Evolutionary conservation across 2,329 filamentous ascomycete genomes (phyloP).

Genomic region (Aspergillus melleus): DNA sequence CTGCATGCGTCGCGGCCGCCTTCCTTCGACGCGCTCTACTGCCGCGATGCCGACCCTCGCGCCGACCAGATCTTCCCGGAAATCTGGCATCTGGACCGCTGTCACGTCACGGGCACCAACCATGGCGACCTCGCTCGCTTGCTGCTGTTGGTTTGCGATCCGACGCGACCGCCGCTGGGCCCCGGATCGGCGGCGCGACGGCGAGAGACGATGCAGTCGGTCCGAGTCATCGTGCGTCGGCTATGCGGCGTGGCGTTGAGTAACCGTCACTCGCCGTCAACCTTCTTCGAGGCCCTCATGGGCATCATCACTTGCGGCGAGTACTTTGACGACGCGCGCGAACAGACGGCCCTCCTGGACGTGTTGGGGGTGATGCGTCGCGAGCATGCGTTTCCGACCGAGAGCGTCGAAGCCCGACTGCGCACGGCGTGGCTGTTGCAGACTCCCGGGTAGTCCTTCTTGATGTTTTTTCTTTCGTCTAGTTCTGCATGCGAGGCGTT

Average conservation of each 20-base stretch:
- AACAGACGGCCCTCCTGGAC: constrained; percentile 27
- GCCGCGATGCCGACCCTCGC: constrained; percentile 37
- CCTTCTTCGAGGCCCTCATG: constrained; percentile 47
- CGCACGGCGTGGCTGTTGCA: background rate
- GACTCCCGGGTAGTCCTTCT: background rate
- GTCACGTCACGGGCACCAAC: constrained; percentile 60
- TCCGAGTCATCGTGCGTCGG: constrained; percentile 48
- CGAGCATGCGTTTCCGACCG: constrained; percentile 55
- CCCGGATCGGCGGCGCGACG: constrained; percentile 19
- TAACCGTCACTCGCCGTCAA: constrained; percentile 51
- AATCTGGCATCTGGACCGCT: constrained; percentile 58
- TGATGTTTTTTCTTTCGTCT: no score
- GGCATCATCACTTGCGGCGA: constrained; percentile 33
- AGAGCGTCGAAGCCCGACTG: constrained; percentile 48
- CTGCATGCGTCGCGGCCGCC: background rate
- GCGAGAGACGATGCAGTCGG: constrained; percentile 21
- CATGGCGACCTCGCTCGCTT: constrained; percentile 61
- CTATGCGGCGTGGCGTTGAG: constrained; percentile 59
- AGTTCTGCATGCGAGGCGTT: no score
- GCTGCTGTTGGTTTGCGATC: constrained; percentile 59
- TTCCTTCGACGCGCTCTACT: constrained; percentile 58
- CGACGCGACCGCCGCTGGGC: constrained; percentile 53
- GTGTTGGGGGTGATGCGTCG: constrained; percentile 47
- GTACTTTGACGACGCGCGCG: constrained; percentile 25
- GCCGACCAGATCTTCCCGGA: constrained; percentile 54